Evolutionary conservation across 1,284 basidiomycete genomes (phyloP), one percentile per base, ranked within the genome.

Genomic region (Puccinia horiana): DNA sequence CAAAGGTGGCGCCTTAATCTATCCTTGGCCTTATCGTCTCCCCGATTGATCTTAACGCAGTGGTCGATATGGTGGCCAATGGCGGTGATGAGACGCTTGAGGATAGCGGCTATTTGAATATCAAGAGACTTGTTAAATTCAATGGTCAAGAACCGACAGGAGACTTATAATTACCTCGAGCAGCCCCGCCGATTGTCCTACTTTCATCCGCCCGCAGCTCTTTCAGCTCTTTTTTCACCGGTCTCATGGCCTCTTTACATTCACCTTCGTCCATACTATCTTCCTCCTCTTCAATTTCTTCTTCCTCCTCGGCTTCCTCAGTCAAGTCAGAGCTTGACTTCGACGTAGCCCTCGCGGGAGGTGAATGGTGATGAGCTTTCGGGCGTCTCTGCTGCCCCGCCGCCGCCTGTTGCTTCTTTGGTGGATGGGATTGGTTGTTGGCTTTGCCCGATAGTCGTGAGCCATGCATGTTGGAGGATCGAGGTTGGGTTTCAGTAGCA

Each of bases 161-260:
- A 63, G 18, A 12, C 32, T 16, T 8, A 76, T 65, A 47, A 29
- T 81, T 82, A 82, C 81, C 81, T 82, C 81, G 72, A 82, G 74
- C 78, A 83, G 83, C 58, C 32, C 35, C 42, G 29, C 26, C 74
- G 8, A 65, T 35, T 37, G 23, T 37, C 37, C 26, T 80, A 32
- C 40, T 83, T 56, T 61, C 61, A 61, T 82, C 72, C 37, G 67
- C 63, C 26, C 26, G 74, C 44, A 18, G 89, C 91, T 86, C 81
- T 85, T 94, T 94, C 83, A 99, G 90, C 87, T 98, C 94, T 88
- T 94, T 94, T 90, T 98, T 98, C 83, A 98, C 96, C 2, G 97
- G 97, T 74, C 97, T 91, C 84, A 99, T 88, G 85, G 96, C 92
- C 88, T 98, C 96, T 88, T 99, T 99, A 70, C 96, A 97, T 26